Conservation (phyloP, 108 stramenopile species). For the Schizochytrium sp. region DNA sequence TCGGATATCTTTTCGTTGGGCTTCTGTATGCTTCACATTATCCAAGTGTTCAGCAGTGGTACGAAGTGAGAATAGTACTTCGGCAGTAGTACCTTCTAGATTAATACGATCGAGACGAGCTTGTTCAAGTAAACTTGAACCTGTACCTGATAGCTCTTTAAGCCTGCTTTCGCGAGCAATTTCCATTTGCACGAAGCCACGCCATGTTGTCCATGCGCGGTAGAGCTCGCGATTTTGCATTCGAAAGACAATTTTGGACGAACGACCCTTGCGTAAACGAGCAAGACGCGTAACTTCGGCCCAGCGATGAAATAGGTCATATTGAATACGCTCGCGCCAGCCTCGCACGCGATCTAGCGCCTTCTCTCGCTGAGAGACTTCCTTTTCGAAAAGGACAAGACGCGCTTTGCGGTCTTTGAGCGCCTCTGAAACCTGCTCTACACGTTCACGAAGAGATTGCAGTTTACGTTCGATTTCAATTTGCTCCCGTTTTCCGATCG, state of each 20-base stretch:
- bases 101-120: not conserved
- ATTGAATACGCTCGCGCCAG: slow-evolving; percentile 26
- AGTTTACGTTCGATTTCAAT: slow-evolving; percentile 23
- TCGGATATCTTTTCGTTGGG: not conserved
- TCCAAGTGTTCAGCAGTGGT: slow-evolving; percentile 17
- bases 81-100: not conserved
- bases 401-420: slow-evolving; percentile 57
- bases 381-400: slow-evolving; percentile 5
- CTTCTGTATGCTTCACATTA: not conserved
- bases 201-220: slow-evolving; percentile 36
- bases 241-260: not conserved
- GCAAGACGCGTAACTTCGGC: not conserved
- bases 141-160: not conserved
- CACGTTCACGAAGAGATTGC: not conserved
- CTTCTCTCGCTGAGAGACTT: not conserved
- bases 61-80: not conserved
- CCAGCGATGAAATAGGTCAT: not conserved
- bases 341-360: slow-evolving; percentile 23
- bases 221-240: slow-evolving; percentile 39
- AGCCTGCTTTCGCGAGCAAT: not conserved
- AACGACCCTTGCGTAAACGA: not conserved
- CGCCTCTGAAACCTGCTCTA: not conserved
- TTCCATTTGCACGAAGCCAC: not conserved
- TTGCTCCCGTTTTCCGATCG: slow-evolving; percentile 34
- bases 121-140: slow-evolving; percentile 18